These are phyloP conservation scores for Colletotrichum sp. DNA, from an alignment of 2,329 filamentous ascomycete species.

Conservation along the genomic window DNA sequence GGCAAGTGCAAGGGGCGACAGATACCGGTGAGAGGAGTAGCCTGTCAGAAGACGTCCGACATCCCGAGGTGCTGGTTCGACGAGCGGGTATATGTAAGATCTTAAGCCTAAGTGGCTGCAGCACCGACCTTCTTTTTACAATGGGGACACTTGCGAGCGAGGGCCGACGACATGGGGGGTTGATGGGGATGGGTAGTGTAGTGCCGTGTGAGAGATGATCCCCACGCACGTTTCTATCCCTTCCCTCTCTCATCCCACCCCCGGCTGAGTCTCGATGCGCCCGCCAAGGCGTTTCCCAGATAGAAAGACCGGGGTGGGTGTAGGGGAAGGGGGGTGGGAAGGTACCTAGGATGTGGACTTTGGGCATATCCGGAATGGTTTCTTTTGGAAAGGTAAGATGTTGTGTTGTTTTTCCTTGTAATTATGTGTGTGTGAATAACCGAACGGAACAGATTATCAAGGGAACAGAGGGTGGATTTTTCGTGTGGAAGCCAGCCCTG, in stretches of 20 bases:
- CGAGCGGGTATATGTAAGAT: slow-evolving; percentile 21
- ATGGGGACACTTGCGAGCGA: background rate
- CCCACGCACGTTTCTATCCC: background rate
- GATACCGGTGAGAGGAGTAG: slow-evolving; percentile 12
- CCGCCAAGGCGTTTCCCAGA: background rate
- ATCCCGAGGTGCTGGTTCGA: slow-evolving; percentile 16
- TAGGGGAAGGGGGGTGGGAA: background rate
- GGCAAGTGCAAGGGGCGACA: slow-evolving; percentile 14
- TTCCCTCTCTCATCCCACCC: background rate
- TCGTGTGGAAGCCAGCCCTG: background rate
- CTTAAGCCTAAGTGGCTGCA: slow-evolving; percentile 9
- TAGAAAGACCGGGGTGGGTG: background rate
- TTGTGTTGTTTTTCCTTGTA: background rate
- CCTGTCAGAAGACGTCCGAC: slow-evolving; percentile 16
- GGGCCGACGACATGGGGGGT: background rate
- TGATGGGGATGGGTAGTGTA: background rate
- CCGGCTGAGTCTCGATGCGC: background rate
- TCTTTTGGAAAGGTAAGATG: background rate
- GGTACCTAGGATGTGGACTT: background rate
- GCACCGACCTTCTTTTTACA: background rate
- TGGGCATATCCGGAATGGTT: slow-evolving; percentile 2
- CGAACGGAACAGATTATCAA: background rate
- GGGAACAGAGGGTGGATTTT: background rate
- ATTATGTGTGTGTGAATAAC: background rate
- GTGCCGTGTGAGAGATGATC: background rate